Evolutionary conservation across 176 grass and related monocot genomes (phyloP).

Genomic region (Musa itinerans): DNA sequence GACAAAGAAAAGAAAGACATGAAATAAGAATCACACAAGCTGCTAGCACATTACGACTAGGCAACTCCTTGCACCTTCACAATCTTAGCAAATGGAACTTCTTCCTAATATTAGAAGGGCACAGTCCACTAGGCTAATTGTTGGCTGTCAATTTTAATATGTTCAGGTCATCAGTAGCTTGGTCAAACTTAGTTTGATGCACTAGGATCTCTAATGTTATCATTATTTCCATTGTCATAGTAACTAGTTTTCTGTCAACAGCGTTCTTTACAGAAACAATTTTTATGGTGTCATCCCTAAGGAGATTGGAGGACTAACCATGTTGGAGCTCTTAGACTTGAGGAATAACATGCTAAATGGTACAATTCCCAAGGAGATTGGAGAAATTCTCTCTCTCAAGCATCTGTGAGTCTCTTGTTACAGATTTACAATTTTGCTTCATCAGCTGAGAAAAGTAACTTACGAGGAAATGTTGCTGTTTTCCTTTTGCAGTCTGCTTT

Average conservation of each 20-base stretch:
- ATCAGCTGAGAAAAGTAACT: not conserved
- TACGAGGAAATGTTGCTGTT: conserved; percentile 11
- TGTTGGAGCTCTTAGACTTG: conserved; percentile 79
- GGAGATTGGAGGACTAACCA: conserved; percentile 56
- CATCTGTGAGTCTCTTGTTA: conserved; percentile 37
- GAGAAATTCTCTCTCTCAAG: conserved; percentile 58
- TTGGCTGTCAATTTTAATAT: too few species aligned
- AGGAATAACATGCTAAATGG: conserved; percentile 68
- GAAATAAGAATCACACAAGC: too few species aligned
- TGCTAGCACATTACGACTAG: too few species aligned
- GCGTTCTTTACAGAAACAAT: conserved; percentile 56
- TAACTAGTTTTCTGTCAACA: conserved; percentile 30
- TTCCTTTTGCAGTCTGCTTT: conserved; percentile 36
- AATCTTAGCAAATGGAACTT: too few species aligned
- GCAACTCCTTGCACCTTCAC: too few species aligned
- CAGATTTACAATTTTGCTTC: not conserved
- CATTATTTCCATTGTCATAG: not conserved
- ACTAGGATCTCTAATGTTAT: not conserved
- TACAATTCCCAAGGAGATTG: conserved; percentile 54
- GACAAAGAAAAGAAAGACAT: too few species aligned
- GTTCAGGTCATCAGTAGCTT: not conserved
- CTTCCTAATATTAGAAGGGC: too few species aligned
- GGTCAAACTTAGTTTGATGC: not conserved
- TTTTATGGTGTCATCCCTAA: conserved; percentile 62
- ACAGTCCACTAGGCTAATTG: too few species aligned